Evolutionary conservation across 306 rosid species (phyloP), one percentile per base, ranked within the genome.

Genomic region (Parietaria judaica): DNA sequence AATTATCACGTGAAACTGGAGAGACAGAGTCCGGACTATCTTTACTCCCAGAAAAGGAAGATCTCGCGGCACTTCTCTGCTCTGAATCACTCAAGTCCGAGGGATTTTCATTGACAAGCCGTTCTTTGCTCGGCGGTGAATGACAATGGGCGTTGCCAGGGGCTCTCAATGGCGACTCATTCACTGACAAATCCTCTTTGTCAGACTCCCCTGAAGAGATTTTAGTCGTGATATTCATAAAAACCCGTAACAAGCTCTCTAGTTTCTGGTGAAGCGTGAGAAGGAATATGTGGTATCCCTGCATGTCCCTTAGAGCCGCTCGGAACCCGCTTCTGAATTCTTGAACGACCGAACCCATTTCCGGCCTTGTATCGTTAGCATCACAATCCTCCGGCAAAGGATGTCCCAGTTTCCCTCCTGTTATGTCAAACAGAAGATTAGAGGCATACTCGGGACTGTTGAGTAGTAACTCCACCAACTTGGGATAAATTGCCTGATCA

Each of bases 221-320:
- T 76, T 82, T 88, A 74, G 78, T 83, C 60, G 86, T 69, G 63
- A 92, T 86, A 70, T 67, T 86, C 83, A 86, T 66, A 77, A 88
- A 88, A 37, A 72, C 72, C 53, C 94, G 84, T 34, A 86, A 72
- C 74, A 86, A 84, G 71, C 74, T 78, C 52, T 88, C 95, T 44
- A 92, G 90, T 65, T 82, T 88, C 75, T 88, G 95, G 67, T 92
- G 94, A 65, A 92, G 99, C 11, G 97, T 79, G 70, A 92, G 80
- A 15, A 92, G 68, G 71, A 92, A 88, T 70, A 88, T 86, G 49
- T 92, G 95, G 70, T 87, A 92, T 50, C 99, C 97, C 72, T 88
- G 95, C 65, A 92, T 67, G 48, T 92, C 97, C 76, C 94, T 84
- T 39, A 92, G 88, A 72, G 97, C 80, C 66, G 81, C 81, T 31